Conservation (phyloP, 75 land plant genomes). For the Cupressus sempervirens region DNA sequence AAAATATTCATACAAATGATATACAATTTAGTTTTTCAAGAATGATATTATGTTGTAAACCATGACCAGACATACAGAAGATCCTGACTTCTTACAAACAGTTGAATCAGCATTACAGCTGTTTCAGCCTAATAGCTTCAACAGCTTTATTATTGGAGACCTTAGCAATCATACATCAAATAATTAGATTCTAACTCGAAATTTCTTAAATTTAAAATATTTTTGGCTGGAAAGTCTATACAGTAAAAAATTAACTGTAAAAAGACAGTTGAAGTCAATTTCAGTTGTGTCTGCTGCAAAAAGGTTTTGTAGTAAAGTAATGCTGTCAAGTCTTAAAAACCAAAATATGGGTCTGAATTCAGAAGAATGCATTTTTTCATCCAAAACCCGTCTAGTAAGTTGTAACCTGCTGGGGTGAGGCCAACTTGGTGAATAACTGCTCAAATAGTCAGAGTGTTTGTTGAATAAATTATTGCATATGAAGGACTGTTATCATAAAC, state of each 20-base stretch:
- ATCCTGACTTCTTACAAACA: not conserved
- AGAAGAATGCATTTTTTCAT: not conserved
- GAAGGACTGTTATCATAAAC: not conserved
- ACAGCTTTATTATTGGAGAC: not conserved
- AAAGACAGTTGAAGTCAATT: not conserved
- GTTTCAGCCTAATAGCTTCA: not conserved
- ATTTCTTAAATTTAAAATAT: not conserved
- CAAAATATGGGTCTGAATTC: not conserved
- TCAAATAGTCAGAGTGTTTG: not conserved
- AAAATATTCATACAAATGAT: too few relatives aligned
- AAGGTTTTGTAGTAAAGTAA: not conserved
- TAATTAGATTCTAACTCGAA: not conserved
- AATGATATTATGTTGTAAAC: not conserved
- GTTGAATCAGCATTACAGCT: not conserved
- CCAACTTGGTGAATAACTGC: not conserved
- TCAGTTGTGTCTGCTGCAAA: not conserved
- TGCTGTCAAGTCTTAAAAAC: not conserved
- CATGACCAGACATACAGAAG: not conserved
- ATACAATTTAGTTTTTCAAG: not conserved
- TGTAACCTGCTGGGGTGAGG: not conserved
- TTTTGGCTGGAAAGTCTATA: not conserved
- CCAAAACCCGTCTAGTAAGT: not conserved
- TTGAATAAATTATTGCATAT: not conserved
- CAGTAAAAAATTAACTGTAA: not conserved
- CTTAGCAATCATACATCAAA: not conserved